Percentiles rank a stretch among this genome's conserved stretches.
Evolutionary conservation across 495 filamentous ascomycete species (phyloP).

Genomic region (Penicillium psychrofluorescens): DNA sequence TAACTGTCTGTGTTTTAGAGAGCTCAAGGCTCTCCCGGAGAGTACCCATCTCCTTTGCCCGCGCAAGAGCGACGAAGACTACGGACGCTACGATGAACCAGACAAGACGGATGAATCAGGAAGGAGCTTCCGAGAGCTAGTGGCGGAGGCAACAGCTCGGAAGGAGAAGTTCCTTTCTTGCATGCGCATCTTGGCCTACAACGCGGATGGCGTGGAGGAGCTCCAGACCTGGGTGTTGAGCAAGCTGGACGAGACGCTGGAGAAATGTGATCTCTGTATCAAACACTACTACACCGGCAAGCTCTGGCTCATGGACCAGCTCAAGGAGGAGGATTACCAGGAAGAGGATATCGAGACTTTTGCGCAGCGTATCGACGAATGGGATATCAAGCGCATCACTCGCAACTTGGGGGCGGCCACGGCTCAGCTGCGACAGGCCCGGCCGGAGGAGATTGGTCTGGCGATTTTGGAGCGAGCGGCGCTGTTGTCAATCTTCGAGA

Average conservation of each 20-base stretch:
- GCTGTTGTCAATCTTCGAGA: conserved; percentile 56
- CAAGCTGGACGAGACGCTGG: conserved; percentile 49
- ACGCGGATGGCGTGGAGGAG: conserved; percentile 50
- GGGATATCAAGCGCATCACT: conserved; percentile 57
- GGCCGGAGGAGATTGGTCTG: conserved; percentile 40
- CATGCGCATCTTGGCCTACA: conserved; percentile 61
- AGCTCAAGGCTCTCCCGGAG: conserved; percentile 39
- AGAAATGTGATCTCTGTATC: conserved; percentile 71
- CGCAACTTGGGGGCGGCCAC: conserved; percentile 45
- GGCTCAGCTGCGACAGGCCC: conserved; percentile 38
- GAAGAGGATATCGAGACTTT: conserved; percentile 56
- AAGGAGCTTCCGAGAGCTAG: conserved; percentile 26
- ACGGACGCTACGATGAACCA: conserved; percentile 46
- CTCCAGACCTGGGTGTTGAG: conserved; percentile 52
- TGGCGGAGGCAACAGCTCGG: conserved; percentile 43
- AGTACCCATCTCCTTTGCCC: conserved; percentile 45
- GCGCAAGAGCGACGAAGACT: conserved; percentile 38
- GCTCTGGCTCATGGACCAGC: conserved; percentile 50
- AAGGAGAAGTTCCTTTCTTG: conserved; percentile 53
- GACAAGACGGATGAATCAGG: conserved; percentile 23
- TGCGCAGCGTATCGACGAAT: conserved; percentile 44
- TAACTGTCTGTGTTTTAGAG: conserved; percentile 17
- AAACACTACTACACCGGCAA: conserved; percentile 71
- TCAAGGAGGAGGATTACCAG: conserved; percentile 52
- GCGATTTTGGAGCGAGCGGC: conserved; percentile 41